Conservation (phyloP, 129 eudicot species). For the Centrapalus pauciflorus region DNA sequence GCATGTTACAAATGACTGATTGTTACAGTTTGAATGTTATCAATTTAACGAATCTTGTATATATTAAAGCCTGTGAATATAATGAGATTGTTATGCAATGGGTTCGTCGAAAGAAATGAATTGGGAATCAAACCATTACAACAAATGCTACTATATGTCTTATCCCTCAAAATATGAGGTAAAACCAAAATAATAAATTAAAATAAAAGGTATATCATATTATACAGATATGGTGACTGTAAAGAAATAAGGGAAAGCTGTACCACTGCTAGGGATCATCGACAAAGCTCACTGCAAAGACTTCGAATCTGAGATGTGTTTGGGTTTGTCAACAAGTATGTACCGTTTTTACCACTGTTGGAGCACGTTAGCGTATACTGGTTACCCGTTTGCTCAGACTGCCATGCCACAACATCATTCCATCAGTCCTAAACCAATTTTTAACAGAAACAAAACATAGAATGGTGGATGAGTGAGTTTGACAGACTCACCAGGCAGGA, state of each 20-base stretch:
- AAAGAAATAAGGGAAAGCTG: background rate
- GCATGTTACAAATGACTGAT: too few relatives aligned
- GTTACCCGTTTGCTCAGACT: conserved; percentile 69
- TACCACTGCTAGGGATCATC: conserved; percentile 33
- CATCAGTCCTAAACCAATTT: background rate
- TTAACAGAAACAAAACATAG: background rate
- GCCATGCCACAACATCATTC: conserved; percentile 21
- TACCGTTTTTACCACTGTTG: conserved; percentile 44
- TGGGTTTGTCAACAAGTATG: conserved; percentile 45
- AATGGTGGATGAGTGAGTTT: background rate
- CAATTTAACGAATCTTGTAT: too few relatives aligned
- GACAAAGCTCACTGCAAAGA: conserved; percentile 70
- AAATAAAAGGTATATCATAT: conserved; percentile 4
- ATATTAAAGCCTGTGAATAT: too few relatives aligned
- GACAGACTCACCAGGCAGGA: conserved; percentile 57
- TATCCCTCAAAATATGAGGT: background rate
- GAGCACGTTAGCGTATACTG: conserved; percentile 69
- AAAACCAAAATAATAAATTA: too few relatives aligned
- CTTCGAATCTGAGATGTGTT: conserved; percentile 57
- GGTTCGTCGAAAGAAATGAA: background rate
- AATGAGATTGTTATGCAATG: too few relatives aligned
- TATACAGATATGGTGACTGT: conserved; percentile 9
- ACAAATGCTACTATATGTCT: conserved; percentile 5
- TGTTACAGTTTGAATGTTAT: too few relatives aligned
- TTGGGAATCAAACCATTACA: background rate